These are phyloP conservation scores for Hirschfeldia incana DNA, from an alignment of 345 rosid genomes.

Conservation along the genomic window DNA sequence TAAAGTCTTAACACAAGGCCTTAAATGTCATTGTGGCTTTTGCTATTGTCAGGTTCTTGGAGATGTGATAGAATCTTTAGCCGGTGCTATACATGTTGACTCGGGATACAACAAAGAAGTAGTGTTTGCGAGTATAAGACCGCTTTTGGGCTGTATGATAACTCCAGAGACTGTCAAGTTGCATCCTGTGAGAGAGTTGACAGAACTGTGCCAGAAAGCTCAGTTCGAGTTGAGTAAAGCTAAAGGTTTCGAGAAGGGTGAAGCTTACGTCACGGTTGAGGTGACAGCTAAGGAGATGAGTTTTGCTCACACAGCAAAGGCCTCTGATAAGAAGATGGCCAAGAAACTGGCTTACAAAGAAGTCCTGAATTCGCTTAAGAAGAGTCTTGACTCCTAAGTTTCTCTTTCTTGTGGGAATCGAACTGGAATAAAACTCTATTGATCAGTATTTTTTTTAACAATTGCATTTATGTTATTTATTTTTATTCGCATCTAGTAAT, in stretches of 20 bases:
- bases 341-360: slow-evolving; percentile 60
- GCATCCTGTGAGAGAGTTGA: slow-evolving; percentile 68
- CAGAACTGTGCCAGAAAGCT: slow-evolving; percentile 53
- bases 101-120: slow-evolving; percentile 62
- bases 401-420: not conserved
- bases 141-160: slow-evolving; percentile 70
- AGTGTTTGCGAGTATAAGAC: slow-evolving; percentile 63
- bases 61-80: slow-evolving; percentile 83
- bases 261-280: slow-evolving; percentile 42
- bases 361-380: slow-evolving; percentile 56
- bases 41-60: slow-evolving; percentile 67
- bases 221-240: slow-evolving; percentile 37
- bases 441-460: not conserved
- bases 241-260: slow-evolving; percentile 20
- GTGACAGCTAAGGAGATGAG: slow-evolving; percentile 53
- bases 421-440: not conserved
- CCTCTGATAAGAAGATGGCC: slow-evolving; percentile 53
- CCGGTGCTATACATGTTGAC: slow-evolving; percentile 85
- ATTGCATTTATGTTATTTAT: not conserved
- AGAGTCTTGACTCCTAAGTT: not conserved
- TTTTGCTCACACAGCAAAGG: slow-evolving; percentile 39
- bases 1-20: not conserved
- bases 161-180: slow-evolving; percentile 63
- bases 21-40: not conserved
- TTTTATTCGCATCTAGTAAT: not conserved